These are phyloP conservation scores for Mycena alexandri DNA, from an alignment of 768 basidiomycete genomes.

Conservation along the genomic window DNA sequence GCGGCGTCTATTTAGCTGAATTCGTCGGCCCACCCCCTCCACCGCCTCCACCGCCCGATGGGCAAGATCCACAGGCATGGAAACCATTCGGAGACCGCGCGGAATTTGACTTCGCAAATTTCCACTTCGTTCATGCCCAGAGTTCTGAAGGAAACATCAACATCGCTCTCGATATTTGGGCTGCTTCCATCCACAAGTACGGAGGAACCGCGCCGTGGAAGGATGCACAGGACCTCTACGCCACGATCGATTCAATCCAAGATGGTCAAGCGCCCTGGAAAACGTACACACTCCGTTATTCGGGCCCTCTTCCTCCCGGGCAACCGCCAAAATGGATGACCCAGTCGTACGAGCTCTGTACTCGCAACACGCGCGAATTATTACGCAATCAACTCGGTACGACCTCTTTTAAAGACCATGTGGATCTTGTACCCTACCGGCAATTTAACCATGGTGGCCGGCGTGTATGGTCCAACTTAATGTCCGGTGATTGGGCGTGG, in stretches of 20 bases:
- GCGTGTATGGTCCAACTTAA: constrained; percentile 45
- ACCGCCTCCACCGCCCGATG: constrained; percentile 4
- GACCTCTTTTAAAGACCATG: constrained; percentile 38
- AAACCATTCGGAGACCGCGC: constrained; percentile 1
- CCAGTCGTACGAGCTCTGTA: constrained; percentile 14
- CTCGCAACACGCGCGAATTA: constrained; percentile 36
- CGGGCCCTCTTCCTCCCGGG: constrained; percentile 1
- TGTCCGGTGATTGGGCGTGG: constrained; percentile 54
- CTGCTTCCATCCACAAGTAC: neutral
- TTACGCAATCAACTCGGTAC: constrained; percentile 42
- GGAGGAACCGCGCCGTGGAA: constrained; percentile 10
- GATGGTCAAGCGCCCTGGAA: constrained; percentile 40
- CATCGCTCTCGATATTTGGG: constrained; percentile 24
- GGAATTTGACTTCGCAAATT: constrained; percentile 19
- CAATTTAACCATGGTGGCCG: constrained; percentile 40
- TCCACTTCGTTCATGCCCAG: constrained; percentile 18
- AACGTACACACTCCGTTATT: constrained; percentile 26
- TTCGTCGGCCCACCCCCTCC: constrained; percentile 1
- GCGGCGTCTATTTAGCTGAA: neutral
- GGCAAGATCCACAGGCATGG: constrained; percentile 22
- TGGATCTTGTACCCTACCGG: constrained; percentile 42
- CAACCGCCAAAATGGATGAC: constrained; percentile 15
- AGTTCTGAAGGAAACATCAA: neutral
- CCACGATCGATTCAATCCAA: constrained; percentile 39
- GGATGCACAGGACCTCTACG: constrained; percentile 27